Percentiles rank a stretch among this genome's conserved stretches.
Evolutionary conservation across 306 rosid species (phyloP).

Genomic region (Ormosia semicastrata): DNA sequence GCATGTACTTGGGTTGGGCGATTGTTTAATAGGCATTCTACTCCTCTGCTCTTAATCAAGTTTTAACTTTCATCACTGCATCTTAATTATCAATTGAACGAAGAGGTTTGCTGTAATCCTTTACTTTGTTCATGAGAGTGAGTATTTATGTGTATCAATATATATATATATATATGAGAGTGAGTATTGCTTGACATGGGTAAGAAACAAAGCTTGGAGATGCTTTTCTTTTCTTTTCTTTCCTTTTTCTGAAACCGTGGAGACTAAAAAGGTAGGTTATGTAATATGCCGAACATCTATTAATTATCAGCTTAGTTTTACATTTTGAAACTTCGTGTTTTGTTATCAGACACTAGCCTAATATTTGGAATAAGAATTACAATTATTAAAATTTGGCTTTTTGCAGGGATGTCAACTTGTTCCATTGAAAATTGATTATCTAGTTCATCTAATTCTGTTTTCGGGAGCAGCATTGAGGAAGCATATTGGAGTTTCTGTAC

Average conservation of each 20-base stretch:
- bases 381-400: neutral
- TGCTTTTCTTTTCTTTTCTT: no score
- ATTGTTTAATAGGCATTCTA: no score
- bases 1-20: no score
- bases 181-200: neutral
- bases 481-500: slow-evolving; percentile 1
- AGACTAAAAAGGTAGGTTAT: neutral
- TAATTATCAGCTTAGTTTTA: neutral
- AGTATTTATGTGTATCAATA: no score
- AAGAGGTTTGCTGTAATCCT: neutral
- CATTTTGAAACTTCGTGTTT: neutral
- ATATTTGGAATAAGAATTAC: neutral
- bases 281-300: neutral
- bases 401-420: slow-evolving; percentile 25
- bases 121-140: no score
- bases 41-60: no score
- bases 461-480: slow-evolving; percentile 16
- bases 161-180: no score
- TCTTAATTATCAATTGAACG: no score
- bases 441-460: neutral
- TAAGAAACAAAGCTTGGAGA: slow-evolving; percentile 6
- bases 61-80: no score
- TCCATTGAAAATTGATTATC: neutral
- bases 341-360: neutral
- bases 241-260: neutral